phyloP scores from a whole-genome alignment of 2,329 filamentous ascomycete species.

The Trichoderma koningiopsis region DNA sequence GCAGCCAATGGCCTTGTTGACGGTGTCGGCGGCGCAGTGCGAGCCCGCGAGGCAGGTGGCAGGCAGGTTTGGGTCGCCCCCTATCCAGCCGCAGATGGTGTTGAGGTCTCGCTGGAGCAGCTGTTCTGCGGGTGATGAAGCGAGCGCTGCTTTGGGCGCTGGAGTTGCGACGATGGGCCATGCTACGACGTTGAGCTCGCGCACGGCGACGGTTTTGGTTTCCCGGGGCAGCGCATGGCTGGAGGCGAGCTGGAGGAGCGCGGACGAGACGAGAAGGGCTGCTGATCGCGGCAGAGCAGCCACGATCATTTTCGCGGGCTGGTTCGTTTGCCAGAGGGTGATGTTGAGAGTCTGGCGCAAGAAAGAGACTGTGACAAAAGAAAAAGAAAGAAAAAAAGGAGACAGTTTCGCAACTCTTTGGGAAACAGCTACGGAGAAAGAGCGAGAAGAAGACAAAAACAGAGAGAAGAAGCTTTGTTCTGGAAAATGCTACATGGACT shows the following conservation, averaged over 20 bases:
- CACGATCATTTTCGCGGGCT: constrained; percentile 20
- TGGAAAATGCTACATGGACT: neutral
- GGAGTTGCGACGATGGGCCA: constrained; percentile 46
- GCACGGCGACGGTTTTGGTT: constrained; percentile 42
- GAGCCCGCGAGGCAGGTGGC: constrained; percentile 61
- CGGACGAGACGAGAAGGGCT: constrained; percentile 19
- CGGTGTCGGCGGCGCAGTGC: constrained; percentile 58
- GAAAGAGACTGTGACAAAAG: neutral
- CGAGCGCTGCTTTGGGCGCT: constrained; percentile 41
- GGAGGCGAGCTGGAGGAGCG: constrained; percentile 37
- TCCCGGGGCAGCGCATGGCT: constrained; percentile 46
- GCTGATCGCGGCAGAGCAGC: constrained; percentile 16
- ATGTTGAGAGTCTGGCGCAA: neutral
- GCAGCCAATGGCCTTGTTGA: constrained; percentile 55
- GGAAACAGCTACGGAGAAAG: neutral
- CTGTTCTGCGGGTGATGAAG: neutral
- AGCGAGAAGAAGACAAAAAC: neutral
- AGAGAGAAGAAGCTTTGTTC: neutral
- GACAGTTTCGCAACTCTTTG: neutral
- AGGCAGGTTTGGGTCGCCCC: constrained; percentile 52
- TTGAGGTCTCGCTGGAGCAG: constrained; percentile 48
- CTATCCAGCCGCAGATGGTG: constrained; percentile 61
- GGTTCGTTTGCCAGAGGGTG: neutral
- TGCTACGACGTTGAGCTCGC: constrained; percentile 44
- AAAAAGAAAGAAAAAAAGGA: neutral